Base-by-base conservation (phyloP, 257 asterid genomes). In the Nyctanthes arbortristis region DNA sequence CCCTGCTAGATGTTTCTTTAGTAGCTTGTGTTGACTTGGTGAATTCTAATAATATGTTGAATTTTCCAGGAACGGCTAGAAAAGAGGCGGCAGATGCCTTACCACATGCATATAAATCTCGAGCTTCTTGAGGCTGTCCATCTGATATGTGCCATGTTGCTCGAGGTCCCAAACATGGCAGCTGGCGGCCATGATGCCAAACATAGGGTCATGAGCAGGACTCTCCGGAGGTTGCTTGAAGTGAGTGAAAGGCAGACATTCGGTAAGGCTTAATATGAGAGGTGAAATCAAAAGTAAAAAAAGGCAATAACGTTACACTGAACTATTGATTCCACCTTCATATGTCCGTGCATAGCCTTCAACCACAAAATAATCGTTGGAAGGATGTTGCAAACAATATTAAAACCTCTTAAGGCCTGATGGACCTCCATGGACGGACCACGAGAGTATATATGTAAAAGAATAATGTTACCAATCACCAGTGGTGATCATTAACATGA, bases 111-210 rank as follows among this genome's bases (percentile, higher is more conserved):
- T 67, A 94, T 94, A 69, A 94, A 94, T 76, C 97, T 94, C 5
- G 99, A 94, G 85, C 97, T 94, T 68, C 96, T 94, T 0, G 99
- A 94, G 80, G 93, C 99, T 28, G 97, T 91, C 29, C 97, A 94
- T 81, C 80, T 94, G 69, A 91, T 74, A n/a, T 86, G 96, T 72
- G 96, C 96, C 28, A 94, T 94, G 99, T 77, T 94, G 59, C 86
- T 94, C 13, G 99, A 94, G 80, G 99, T 94, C 40, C 99, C 99
- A 10, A 89, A 89, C 87, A 89, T 94, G 95, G 97, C 99, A 62
- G 97, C 97, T 58, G 85, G 89, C 61, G 81, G 74, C 35, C 93
- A 86, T 20, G 97, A 94, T 64, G 94, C 91, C 30, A 91, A 77
- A 78, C 96, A 93, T 37, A 89, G 74, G 85, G 84, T 91, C 63